Conservation (phyloP, 306 rosid genomes). For the Castanospermum australe region DNA sequence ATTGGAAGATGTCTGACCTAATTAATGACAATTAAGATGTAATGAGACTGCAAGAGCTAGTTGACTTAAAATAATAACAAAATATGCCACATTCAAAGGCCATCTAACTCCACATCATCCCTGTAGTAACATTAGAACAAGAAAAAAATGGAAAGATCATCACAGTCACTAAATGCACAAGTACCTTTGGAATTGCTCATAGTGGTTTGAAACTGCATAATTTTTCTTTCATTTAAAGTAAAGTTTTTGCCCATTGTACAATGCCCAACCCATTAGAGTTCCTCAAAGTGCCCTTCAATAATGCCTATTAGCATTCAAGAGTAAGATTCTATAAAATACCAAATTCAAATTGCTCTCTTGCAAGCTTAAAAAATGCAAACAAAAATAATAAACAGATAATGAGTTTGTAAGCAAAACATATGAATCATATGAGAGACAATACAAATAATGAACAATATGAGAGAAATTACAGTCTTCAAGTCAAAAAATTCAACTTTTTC, state of each 20-base stretch:
- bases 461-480: no score
- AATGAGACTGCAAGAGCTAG: not conserved
- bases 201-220: not conserved
- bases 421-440: no score
- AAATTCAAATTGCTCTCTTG: no score
- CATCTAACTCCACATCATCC: not conserved
- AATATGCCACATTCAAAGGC: not conserved
- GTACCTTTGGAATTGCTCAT: not conserved
- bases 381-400: no score
- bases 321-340: not conserved
- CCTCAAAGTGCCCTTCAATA: not conserved
- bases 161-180: not conserved
- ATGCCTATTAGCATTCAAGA: not conserved
- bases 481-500: not conserved
- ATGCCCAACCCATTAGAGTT: not conserved
- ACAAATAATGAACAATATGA: no score
- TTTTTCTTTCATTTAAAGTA: not conserved
- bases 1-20: not conserved
- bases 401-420: no score
- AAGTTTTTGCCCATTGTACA: not conserved
- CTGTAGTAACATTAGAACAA: not conserved
- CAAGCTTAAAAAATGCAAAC: no score
- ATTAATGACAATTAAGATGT: slow-evolving; percentile 5
- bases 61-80: not conserved
- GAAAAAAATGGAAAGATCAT: not conserved